Evolutionary conservation across 371 early-diverging fungal species (phyloP).

Genomic region (Globomyces sp.): DNA sequence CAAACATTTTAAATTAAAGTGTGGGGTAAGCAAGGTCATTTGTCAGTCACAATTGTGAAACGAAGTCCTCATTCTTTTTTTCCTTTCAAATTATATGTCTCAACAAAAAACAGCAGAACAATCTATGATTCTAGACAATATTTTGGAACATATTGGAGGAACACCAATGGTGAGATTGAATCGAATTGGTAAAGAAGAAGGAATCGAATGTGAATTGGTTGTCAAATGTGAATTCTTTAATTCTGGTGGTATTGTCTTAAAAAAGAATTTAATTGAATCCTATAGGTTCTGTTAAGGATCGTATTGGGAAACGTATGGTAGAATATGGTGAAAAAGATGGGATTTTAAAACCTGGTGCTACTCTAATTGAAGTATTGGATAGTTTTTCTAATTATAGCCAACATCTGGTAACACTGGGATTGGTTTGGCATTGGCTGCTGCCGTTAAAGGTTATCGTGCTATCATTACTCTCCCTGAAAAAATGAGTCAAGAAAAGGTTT

Average conservation of each 20-base stretch:
- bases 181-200: constrained; percentile 78
- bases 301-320: constrained; percentile 94
- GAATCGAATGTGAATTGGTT: constrained; percentile 93
- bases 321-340: constrained; percentile 92
- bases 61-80: neutral
- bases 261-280: too few relatives aligned
- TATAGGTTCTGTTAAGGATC: constrained; percentile 84
- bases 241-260: constrained; percentile 69
- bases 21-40: neutral
- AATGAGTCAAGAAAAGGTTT: constrained; percentile 94
- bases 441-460: constrained; percentile 94
- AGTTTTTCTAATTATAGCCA: constrained; percentile 39
- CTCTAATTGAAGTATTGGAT: constrained; percentile 72
- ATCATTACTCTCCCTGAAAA: constrained; percentile 98
- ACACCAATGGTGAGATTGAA: constrained; percentile 91
- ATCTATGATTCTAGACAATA: constrained; percentile 50
- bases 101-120: constrained; percentile 15
- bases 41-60: neutral
- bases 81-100: constrained; percentile 13
- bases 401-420: constrained; percentile 96
- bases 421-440: constrained; percentile 88
- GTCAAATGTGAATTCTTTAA: constrained; percentile 98
- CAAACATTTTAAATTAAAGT: too few relatives aligned
- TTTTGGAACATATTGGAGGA: constrained; percentile 93
- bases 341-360: constrained; percentile 81